These are phyloP conservation scores for Xylariaceae sp. DNA, from an alignment of 2,329 filamentous ascomycete species.

Conservation along the genomic window DNA sequence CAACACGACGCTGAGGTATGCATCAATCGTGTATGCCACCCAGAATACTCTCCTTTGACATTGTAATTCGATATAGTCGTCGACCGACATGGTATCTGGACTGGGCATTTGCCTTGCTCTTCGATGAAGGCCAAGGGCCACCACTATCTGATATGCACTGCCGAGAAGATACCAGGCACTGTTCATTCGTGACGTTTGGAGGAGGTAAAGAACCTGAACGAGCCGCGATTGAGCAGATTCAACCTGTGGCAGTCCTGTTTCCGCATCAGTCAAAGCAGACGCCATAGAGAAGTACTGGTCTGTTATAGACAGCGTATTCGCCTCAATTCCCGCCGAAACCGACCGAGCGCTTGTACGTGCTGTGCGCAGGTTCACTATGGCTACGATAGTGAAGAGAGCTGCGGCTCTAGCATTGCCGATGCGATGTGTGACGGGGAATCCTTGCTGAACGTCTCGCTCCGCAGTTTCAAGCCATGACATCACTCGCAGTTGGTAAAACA, in stretches of 20 bases:
- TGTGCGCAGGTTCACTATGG: slow-evolving; percentile 42
- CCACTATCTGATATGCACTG: slow-evolving; percentile 48
- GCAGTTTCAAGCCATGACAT: slow-evolving; percentile 38
- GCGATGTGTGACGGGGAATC: slow-evolving; percentile 31
- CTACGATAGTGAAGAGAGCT: slow-evolving; percentile 43
- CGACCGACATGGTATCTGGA: background rate
- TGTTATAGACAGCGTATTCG: slow-evolving; percentile 19
- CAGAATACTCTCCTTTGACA: slow-evolving; percentile 47
- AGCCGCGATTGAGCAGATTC: slow-evolving; percentile 55
- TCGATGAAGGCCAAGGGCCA: slow-evolving; percentile 39
- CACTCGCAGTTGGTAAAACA: background rate
- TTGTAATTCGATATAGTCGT: slow-evolving; percentile 44
- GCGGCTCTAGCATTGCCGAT: slow-evolving; percentile 42
- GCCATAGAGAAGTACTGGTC: slow-evolving; percentile 41
- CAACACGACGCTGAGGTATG: slow-evolving; percentile 59
- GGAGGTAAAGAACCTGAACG: slow-evolving; percentile 53
- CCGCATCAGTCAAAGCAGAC: slow-evolving; percentile 37
- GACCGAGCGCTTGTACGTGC: slow-evolving; percentile 29
- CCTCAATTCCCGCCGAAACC: slow-evolving; percentile 4
- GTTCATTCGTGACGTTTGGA: slow-evolving; percentile 56
- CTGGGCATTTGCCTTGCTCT: slow-evolving; percentile 13
- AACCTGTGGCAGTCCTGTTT: slow-evolving; percentile 48
- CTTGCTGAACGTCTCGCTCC: slow-evolving; percentile 30
- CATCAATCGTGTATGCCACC: slow-evolving; percentile 61
- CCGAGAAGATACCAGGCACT: slow-evolving; percentile 59